Evolutionary conservation across 805 yeast species (phyloP).

Genomic region (Yamadazyma nakazawae): DNA sequence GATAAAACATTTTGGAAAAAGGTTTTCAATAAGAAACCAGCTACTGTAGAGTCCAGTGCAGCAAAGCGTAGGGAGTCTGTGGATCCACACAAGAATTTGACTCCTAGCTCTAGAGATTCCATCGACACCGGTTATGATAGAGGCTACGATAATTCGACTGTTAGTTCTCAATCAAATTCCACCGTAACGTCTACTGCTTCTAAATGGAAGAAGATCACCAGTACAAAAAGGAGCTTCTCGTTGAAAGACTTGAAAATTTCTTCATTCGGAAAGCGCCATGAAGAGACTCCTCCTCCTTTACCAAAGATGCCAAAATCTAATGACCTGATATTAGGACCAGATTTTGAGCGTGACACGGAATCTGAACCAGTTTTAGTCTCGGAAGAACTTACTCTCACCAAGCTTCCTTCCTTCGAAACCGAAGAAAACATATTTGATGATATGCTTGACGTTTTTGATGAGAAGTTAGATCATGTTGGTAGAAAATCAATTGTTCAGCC

Average conservation of each 20-base stretch:
- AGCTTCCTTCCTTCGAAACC: slow-evolving; percentile 26
- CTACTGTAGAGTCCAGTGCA: not conserved
- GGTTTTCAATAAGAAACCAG: slow-evolving; percentile 8
- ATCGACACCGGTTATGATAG: not conserved
- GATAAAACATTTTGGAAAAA: slow-evolving; percentile 12
- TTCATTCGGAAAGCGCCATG: slow-evolving; percentile 9
- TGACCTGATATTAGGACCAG: not conserved
- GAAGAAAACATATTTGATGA: slow-evolving; percentile 29
- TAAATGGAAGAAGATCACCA: slow-evolving; percentile 5
- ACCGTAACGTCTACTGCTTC: not conserved
- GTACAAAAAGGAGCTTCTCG: slow-evolving; percentile 10
- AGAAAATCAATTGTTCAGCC: slow-evolving; percentile 9
- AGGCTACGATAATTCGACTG: not conserved
- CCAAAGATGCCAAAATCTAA: slow-evolving; percentile 3
- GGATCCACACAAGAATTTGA: not conserved
- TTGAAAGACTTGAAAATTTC: slow-evolving; percentile 14
- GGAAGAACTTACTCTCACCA: slow-evolving; percentile 10
- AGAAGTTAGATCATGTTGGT: slow-evolving; percentile 18
- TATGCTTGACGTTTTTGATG: slow-evolving; percentile 25
- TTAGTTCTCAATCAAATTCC: not conserved
- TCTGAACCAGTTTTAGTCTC: slow-evolving; percentile 4
- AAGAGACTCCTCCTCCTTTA: slow-evolving; percentile 11
- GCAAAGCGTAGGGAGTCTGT: not conserved
- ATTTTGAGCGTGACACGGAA: not conserved
- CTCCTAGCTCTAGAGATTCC: not conserved